Conservation (phyloP, 441 rosid genomes). For the Gossypium gossypioides region DNA sequence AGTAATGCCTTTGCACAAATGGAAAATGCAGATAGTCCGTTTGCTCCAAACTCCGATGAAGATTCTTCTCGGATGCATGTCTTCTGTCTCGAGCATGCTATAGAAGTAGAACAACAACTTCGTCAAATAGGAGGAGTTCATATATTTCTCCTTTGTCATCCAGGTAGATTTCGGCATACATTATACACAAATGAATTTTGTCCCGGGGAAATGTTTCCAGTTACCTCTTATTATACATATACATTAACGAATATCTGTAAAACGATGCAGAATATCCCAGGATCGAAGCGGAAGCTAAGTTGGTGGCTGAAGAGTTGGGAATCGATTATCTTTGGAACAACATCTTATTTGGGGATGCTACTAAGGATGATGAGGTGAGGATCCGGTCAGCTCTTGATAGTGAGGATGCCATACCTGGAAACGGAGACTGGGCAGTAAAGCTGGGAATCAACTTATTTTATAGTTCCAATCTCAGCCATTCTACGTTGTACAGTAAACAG, state of each 20-base stretch:
- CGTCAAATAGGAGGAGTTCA: slow-evolving; percentile 66
- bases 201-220: background rate
- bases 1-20: slow-evolving; percentile 16
- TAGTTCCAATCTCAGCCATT: slow-evolving; percentile 74
- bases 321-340: slow-evolving; percentile 49
- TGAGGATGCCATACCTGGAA: slow-evolving; percentile 69
- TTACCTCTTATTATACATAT: background rate
- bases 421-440: slow-evolving; percentile 92
- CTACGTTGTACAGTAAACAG: slow-evolving; percentile 83
- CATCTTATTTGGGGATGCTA: slow-evolving; percentile 47
- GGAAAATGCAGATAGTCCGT: slow-evolving; percentile 22
- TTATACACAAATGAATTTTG: background rate
- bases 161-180: slow-evolving; percentile 41
- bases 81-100: slow-evolving; percentile 96
- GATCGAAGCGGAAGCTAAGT: slow-evolving; percentile 76
- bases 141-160: slow-evolving; percentile 79
- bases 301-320: slow-evolving; percentile 68
- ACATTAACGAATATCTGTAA: slow-evolving; percentile 11
- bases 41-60: slow-evolving; percentile 46
- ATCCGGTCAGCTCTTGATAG: slow-evolving; percentile 67
- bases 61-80: slow-evolving; percentile 81
- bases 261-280: slow-evolving; percentile 73
- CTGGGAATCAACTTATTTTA: slow-evolving; percentile 82
- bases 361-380: slow-evolving; percentile 59
- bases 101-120: slow-evolving; percentile 79